Evolutionary conservation across 177 flowering plant genomes (phyloP).

Genomic region (Vitis hybrid): DNA sequence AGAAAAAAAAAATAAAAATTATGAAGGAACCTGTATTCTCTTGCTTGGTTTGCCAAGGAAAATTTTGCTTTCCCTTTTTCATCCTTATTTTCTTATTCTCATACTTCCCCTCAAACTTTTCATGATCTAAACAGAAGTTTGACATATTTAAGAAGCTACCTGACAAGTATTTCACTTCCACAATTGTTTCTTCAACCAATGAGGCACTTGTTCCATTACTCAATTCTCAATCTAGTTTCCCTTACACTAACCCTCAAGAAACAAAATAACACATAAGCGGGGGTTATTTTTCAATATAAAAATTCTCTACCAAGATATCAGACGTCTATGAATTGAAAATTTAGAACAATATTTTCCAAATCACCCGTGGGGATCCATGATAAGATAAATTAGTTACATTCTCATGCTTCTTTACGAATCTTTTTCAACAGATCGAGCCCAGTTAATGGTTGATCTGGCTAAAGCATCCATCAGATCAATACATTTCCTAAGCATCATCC

Average conservation of each 20-base stretch:
- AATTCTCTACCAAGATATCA: not conserved
- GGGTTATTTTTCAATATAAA: not conserved
- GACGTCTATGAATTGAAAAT: not conserved
- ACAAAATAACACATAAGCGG: no score
- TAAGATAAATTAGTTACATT: not conserved
- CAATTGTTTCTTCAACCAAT: not conserved
- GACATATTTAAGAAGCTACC: not conserved
- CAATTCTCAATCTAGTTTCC: no score
- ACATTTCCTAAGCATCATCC: slow-evolving; percentile 68
- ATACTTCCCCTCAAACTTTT: no score
- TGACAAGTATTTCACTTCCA: not conserved
- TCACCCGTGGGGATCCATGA: not conserved
- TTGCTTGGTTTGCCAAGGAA: no score
- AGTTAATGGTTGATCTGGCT: slow-evolving; percentile 57
- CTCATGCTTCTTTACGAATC: not conserved
- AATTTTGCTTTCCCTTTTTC: no score
- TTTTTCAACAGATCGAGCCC: slow-evolving; percentile 36
- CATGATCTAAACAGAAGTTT: no score
- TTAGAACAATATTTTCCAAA: not conserved
- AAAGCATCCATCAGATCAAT: slow-evolving; percentile 74
- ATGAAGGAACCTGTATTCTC: no score
- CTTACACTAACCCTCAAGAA: no score
- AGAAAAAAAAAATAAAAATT: no score
- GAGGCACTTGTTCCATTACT: no score
- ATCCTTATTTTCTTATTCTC: no score